Conservation (phyloP, 2,329 filamentous ascomycete species). For the Thyridium curvatum region DNA sequence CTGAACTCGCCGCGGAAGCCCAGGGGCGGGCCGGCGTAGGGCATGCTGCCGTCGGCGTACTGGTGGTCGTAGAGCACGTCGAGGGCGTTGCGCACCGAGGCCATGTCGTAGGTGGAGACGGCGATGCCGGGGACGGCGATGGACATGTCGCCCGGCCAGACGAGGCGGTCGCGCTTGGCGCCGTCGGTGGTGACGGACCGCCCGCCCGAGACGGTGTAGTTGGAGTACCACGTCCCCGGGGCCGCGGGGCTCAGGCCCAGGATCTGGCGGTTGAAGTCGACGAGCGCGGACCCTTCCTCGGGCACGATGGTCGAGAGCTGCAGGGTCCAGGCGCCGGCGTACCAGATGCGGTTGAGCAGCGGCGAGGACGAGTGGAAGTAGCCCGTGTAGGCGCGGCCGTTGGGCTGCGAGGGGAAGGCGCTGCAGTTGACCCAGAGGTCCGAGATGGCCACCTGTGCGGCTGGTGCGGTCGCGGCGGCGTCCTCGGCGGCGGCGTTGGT, state of each 20-base stretch:
- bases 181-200: conserved; percentile 38
- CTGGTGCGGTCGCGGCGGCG: no score
- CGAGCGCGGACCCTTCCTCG: conserved; percentile 22
- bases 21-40: conserved; percentile 42
- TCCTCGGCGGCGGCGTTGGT: conserved; percentile 9
- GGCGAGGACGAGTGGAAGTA: conserved; percentile 45
- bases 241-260: conserved; percentile 20
- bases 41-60: conserved; percentile 24
- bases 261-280: conserved; percentile 22
- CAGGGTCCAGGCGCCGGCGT: conserved; percentile 46
- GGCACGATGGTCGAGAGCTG: conserved; percentile 30
- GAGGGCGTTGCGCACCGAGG: conserved; percentile 41
- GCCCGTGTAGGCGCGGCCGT: conserved; percentile 44
- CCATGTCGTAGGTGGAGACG: conserved; percentile 47
- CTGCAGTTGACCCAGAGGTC: conserved; percentile 30
- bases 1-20: conserved; percentile 26
- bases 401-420: conserved; percentile 33
- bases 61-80: conserved; percentile 40
- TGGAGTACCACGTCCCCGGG: conserved; percentile 22
- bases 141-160: conserved; percentile 58
- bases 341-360: conserved; percentile 49
- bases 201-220: conserved; percentile 23
- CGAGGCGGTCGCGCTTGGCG: conserved; percentile 51
- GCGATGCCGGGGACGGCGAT: conserved; percentile 48
- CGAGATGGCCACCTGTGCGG: no score